Conservation (phyloP, 2,329 filamentous ascomycete genomes). For the Microcyclospora tardicrescens region DNA sequence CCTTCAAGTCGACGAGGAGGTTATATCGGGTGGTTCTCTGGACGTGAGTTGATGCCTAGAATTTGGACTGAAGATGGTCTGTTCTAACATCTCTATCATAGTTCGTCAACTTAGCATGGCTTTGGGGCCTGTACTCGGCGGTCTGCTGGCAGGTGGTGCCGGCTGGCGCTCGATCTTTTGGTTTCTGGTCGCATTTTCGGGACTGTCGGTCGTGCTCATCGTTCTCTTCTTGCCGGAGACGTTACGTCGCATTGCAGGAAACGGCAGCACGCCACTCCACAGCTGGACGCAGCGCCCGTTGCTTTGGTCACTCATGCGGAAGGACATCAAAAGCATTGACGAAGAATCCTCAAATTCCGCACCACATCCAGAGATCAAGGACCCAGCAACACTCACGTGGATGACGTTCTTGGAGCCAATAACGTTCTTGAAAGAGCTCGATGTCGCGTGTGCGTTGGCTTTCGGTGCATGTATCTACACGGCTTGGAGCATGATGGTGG, state of each 20-base stretch:
- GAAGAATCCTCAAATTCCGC: too few species aligned
- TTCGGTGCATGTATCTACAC: constrained; percentile 1
- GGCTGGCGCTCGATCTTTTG: constrained; percentile 28
- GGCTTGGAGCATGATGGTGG: constrained; percentile 3
- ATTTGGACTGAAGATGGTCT: too few species aligned
- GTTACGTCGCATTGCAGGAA: constrained; percentile 29
- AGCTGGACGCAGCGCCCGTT: too few species aligned
- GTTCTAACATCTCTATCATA: background rate
- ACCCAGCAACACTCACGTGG: too few species aligned
- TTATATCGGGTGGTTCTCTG: constrained; percentile 25
- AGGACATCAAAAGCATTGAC: too few species aligned
- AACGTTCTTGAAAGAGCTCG: constrained; percentile 19
- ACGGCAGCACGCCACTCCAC: constrained; percentile 6
- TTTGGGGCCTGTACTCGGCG: constrained; percentile 28
- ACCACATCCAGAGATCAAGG: too few species aligned
- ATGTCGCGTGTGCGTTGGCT: background rate
- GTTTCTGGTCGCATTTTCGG: constrained; percentile 31
- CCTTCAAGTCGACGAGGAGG: constrained; percentile 23
- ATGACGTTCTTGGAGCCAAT: constrained; percentile 9
- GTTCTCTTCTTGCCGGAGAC: constrained; percentile 26
- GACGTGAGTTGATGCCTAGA: background rate
- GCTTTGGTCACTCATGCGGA: too few species aligned
- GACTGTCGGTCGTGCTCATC: constrained; percentile 18
- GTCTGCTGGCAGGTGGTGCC: constrained; percentile 22
- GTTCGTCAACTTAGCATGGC: background rate